Evolutionary conservation across 2,329 filamentous ascomycete species (phyloP).

Genomic region (Cucurbitaria berberidis): DNA sequence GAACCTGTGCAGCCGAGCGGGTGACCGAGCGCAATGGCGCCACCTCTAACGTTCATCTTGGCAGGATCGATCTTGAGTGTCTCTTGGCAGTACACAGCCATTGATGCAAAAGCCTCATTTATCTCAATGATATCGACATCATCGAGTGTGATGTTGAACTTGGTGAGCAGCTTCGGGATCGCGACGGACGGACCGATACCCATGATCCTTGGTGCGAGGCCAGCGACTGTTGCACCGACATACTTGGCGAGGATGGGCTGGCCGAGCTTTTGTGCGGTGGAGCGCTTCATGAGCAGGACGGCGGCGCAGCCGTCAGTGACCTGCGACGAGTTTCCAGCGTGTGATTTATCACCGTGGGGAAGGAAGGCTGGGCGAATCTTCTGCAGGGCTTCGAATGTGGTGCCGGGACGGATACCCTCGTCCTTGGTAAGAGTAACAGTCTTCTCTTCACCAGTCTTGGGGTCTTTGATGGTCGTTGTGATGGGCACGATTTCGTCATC

Average conservation of each 20-base stretch:
- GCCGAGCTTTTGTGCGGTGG: slow-evolving; percentile 81
- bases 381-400: slow-evolving; percentile 77
- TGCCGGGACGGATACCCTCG: slow-evolving; percentile 89
- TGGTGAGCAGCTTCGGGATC: slow-evolving; percentile 79
- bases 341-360: slow-evolving; percentile 83
- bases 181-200: slow-evolving; percentile 81
- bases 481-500: slow-evolving; percentile 95
- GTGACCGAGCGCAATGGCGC: slow-evolving; percentile 83
- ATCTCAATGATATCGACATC: slow-evolving; percentile 92
- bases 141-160: slow-evolving; percentile 77
- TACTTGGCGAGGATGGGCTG: slow-evolving; percentile 96
- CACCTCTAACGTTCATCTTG: slow-evolving; percentile 83
- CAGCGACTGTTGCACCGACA: slow-evolving; percentile 87
- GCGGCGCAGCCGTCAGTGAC: slow-evolving; percentile 94
- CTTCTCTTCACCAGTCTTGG: slow-evolving; percentile 78
- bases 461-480: slow-evolving; percentile 78
- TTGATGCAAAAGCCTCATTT: slow-evolving; percentile 97
- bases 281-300: slow-evolving; percentile 91
- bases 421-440: slow-evolving; percentile 81
- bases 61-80: slow-evolving; percentile 70
- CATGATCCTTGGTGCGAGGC: slow-evolving; percentile 93
- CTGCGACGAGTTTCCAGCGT: slow-evolving; percentile 93
- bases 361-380: slow-evolving; percentile 93
- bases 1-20: slow-evolving; percentile 80
- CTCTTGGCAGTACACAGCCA: slow-evolving; percentile 89